Conservation (phyloP, 106 monocot species). For the Apostasia ramifera region DNA sequence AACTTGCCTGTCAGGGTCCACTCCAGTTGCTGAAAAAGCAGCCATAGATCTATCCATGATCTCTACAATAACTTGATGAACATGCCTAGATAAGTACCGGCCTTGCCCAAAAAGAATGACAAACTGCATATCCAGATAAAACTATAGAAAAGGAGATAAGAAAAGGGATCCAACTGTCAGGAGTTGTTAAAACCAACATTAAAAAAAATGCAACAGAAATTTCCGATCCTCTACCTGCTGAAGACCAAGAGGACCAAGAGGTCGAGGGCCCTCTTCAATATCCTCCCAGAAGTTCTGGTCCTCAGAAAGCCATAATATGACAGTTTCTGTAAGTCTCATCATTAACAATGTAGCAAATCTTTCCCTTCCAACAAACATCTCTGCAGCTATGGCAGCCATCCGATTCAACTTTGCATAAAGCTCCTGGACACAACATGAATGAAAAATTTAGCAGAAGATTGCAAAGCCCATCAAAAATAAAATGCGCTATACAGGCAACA, state of each 20-base stretch:
- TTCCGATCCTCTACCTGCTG: slow-evolving; percentile 46
- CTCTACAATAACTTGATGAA: slow-evolving; percentile 81
- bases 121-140: slow-evolving; percentile 99
- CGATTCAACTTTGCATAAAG: slow-evolving; percentile 73
- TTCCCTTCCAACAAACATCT: slow-evolving; percentile 95
- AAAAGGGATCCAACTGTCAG: neutral
- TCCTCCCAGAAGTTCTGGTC: slow-evolving; percentile 97
- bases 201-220: neutral
- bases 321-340: slow-evolving; percentile 86
- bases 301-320: slow-evolving; percentile 80
- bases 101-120: slow-evolving; percentile 82
- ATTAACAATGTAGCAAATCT: slow-evolving; percentile 82
- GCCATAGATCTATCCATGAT: slow-evolving; percentile 81
- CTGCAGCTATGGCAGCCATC: slow-evolving; percentile 69
- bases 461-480: no score
- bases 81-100: slow-evolving; percentile 70
- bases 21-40: slow-evolving; percentile 80
- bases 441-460: neutral
- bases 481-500: no score
- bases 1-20: slow-evolving; percentile 74
- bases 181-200: neutral
- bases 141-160: slow-evolving; percentile 33
- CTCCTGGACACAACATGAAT: slow-evolving; percentile 43
- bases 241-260: slow-evolving; percentile 78
- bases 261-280: slow-evolving; percentile 69